phyloP scores from a whole-genome alignment of 176 grass and related monocot species.

The Miscanthus lutarioriparius region DNA sequence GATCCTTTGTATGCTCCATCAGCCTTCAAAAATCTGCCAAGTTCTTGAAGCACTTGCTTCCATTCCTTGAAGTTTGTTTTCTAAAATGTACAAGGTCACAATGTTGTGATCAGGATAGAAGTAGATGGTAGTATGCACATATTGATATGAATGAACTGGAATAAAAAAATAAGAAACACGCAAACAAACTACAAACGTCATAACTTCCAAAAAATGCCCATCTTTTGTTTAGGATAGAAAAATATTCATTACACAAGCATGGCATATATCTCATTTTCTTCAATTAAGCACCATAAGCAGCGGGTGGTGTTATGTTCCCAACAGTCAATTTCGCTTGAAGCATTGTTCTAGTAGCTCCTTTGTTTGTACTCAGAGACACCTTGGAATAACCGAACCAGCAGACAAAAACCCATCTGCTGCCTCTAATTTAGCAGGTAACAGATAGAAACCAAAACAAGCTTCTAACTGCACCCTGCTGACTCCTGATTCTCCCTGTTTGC shows the following conservation, averaged over 20 bases:
- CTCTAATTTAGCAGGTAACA: not conserved
- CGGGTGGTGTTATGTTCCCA: not conserved
- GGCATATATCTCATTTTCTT: not conserved
- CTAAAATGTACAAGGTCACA: conserved; percentile 41
- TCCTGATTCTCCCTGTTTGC: not conserved
- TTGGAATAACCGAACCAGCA: not conserved
- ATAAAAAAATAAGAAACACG: not conserved
- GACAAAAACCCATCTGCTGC: not conserved
- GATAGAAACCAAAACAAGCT: not conserved
- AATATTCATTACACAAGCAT: not conserved
- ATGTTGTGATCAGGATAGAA: conserved; percentile 23
- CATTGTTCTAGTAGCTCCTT: not conserved
- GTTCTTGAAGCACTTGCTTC: conserved; percentile 89
- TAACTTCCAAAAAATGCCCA: conserved; percentile 13
- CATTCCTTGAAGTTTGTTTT: conserved; percentile 96
- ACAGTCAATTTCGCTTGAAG: not conserved
- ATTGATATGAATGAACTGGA: not conserved
- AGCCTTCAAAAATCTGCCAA: conserved; percentile 85
- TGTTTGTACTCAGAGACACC: not conserved
- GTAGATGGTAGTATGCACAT: not conserved
- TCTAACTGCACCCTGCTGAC: not conserved
- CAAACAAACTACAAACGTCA: not conserved
- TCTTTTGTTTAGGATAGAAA: conserved; percentile 9
- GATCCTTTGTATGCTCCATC: conserved; percentile 67
- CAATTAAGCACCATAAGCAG: not conserved